Conservation (phyloP, 2,329 filamentous ascomycete species). For the Pseudogymnoascus sp. region DNA sequence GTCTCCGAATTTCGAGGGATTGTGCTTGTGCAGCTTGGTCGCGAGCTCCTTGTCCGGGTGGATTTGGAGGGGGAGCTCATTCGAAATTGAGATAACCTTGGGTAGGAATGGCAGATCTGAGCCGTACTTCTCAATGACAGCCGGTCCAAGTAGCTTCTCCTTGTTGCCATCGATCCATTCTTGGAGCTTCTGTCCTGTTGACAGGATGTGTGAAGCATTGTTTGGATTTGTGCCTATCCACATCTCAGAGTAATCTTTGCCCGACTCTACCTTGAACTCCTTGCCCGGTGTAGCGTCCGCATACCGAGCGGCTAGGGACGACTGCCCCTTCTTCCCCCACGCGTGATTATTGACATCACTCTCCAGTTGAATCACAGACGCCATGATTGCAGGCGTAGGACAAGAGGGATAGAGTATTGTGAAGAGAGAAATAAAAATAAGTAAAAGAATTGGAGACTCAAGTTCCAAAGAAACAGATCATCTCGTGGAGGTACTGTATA, state of each 20-base stretch:
- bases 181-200: slow-evolving; percentile 54
- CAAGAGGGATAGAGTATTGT: slow-evolving; percentile 15
- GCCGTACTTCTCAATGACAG: slow-evolving; percentile 51
- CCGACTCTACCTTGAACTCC: slow-evolving; percentile 55
- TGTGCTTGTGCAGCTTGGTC: slow-evolving; percentile 50
- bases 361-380: slow-evolving; percentile 37
- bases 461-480: neutral
- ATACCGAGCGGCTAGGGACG: slow-evolving; percentile 57
- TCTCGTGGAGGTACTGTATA: neutral
- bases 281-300: slow-evolving; percentile 56
- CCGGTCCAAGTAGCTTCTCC: slow-evolving; percentile 53
- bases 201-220: slow-evolving; percentile 54
- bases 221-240: slow-evolving; percentile 74
- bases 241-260: slow-evolving; percentile 57
- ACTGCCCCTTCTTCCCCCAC: slow-evolving; percentile 60
- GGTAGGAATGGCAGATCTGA: slow-evolving; percentile 62
- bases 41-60: slow-evolving; percentile 65
- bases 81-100: slow-evolving; percentile 67
- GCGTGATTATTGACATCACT: slow-evolving; percentile 50
- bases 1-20: slow-evolving; percentile 60
- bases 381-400: slow-evolving; percentile 12
- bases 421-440: neutral
- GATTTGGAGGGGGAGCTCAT: slow-evolving; percentile 66
- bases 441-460: neutral
- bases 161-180: slow-evolving; percentile 54